Conservation (phyloP, 345 rosid species). For the Erysimum cheiranthoides region DNA sequence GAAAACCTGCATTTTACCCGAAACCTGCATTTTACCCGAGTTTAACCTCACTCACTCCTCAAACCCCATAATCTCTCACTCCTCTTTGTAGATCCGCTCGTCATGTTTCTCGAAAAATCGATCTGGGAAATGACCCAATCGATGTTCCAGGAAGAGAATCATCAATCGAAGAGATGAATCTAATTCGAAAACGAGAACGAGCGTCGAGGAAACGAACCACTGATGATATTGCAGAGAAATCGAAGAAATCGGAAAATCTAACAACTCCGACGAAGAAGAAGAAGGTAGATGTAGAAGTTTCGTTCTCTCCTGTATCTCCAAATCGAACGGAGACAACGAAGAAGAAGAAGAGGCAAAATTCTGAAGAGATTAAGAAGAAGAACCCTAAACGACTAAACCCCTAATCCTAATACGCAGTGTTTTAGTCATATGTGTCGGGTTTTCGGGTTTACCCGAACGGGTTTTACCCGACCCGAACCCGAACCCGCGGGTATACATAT, state of each 20-base stretch:
- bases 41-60: slow-evolving; percentile 49
- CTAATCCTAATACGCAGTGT: no score
- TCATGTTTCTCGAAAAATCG: slow-evolving; percentile 37
- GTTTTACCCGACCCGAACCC: no score
- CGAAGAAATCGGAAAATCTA: neutral
- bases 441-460: no score
- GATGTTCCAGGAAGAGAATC: slow-evolving; percentile 19
- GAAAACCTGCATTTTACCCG: no score
- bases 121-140: slow-evolving; percentile 27
- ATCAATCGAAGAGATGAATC: slow-evolving; percentile 30
- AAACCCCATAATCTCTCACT: slow-evolving; percentile 52
- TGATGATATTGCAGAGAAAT: neutral
- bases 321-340: slow-evolving; percentile 51
- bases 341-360: slow-evolving; percentile 51
- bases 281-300: slow-evolving; percentile 36
- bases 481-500: no score
- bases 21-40: no score
- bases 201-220: slow-evolving; percentile 23
- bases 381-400: no score
- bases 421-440: no score
- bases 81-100: slow-evolving; percentile 68
- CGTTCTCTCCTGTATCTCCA: slow-evolving; percentile 63
- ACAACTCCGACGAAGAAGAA: slow-evolving; percentile 10
- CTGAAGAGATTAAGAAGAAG: slow-evolving; percentile 20
- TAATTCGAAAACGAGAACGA: slow-evolving; percentile 29